phyloP scores from a whole-genome alignment of 169 alveolate species.

The Cyclospora cayetanensis region DNA sequence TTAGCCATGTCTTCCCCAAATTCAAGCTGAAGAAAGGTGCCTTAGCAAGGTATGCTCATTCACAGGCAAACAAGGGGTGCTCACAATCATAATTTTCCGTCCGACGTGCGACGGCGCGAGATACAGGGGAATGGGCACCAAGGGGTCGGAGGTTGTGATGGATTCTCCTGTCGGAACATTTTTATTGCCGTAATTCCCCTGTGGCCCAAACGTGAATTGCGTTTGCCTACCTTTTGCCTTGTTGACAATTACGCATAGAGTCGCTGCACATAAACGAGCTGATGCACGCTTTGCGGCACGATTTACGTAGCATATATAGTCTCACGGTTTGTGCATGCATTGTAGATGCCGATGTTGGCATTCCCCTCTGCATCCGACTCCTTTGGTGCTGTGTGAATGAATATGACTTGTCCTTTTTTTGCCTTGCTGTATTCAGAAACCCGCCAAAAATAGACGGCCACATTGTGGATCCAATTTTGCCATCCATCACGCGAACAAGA shows the following conservation, averaged over 20 bases:
- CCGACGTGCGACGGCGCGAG: conserved; percentile 43
- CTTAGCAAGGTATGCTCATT: neutral
- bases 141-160: neutral
- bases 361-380: neutral
- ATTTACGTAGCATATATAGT: neutral
- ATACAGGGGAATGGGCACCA: neutral
- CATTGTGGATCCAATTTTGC: no score
- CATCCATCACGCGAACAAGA: no score
- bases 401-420: conserved; percentile 7
- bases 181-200: neutral
- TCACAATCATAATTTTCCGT: conserved; percentile 32
- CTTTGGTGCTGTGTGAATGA: neutral
- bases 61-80: neutral
- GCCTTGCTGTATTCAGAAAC: neutral
- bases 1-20: conserved; percentile 20
- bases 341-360: neutral
- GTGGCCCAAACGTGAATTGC: neutral
- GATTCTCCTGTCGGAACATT: no score
- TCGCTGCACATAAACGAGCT: neutral
- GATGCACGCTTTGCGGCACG: neutral
- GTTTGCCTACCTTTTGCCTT: neutral
- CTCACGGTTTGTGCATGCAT: conserved; percentile 49
- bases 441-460: no score
- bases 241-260: conserved; percentile 6
- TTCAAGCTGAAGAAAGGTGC: neutral